A percentile compares a stretch with the other conserved stretches of the same genome.
phyloP scores from a whole-genome alignment of 2,329 filamentous ascomycete species.

The Cordyceps militaris region DNA sequence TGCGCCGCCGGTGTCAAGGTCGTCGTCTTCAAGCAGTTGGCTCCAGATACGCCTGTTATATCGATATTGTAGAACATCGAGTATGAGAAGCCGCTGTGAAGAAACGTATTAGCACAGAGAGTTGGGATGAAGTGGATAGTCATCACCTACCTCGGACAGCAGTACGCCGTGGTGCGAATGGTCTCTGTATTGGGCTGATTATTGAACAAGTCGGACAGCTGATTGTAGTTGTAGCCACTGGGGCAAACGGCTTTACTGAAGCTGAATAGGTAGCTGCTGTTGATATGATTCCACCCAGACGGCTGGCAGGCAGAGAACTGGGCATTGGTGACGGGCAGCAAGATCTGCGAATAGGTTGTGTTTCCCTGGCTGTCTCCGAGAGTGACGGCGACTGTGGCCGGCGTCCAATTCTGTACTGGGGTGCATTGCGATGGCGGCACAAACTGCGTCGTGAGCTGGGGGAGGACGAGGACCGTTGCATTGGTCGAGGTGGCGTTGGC shows the following conservation, averaged over 20 bases:
- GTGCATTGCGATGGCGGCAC: slow-evolving; percentile 4
- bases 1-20: background rate
- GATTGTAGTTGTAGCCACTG: slow-evolving; percentile 10
- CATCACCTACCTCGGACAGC: slow-evolving; percentile 6
- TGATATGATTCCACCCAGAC: slow-evolving; percentile 6
- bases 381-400: background rate
- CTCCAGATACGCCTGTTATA: background rate
- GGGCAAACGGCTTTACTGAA: slow-evolving; percentile 10
- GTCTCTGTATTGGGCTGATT: slow-evolving; percentile 3
- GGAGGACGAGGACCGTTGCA: background rate
- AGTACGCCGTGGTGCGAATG: slow-evolving; percentile 8
- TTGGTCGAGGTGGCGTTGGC: slow-evolving; percentile 1
- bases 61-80: background rate
- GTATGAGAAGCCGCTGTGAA: slow-evolving; percentile 1
- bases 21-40: background rate
- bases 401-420: slow-evolving; percentile 7
- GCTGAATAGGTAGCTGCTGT: background rate
- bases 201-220: slow-evolving; percentile 5
- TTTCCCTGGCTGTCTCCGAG: background rate
- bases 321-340: slow-evolving; percentile 4
- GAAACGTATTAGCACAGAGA: background rate
- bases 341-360: background rate
- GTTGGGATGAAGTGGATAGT: background rate
- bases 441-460: slow-evolving; percentile 7
- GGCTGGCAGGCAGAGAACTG: slow-evolving; percentile 10